Evolutionary conservation across 371 early-diverging fungal genomes (phyloP), one percentile per base, ranked within the genome.

Genomic region (Syncephalastrum monosporum): DNA sequence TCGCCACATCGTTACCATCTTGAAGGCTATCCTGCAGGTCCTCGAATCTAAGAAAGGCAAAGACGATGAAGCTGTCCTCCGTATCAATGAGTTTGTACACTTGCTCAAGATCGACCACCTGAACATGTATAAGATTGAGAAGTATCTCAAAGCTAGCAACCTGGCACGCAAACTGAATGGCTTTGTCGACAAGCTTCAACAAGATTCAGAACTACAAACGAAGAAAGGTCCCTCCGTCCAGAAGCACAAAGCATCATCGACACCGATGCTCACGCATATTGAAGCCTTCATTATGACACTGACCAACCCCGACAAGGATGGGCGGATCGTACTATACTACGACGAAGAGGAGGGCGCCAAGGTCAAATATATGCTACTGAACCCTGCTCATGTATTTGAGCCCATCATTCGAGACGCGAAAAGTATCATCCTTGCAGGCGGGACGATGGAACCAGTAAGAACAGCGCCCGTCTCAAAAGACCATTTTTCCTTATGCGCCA

Each of bases 391-490:
- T 47, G 82, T 83, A 10, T 97, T 99, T 64, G 72, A 79, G 56
- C 86, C 84, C 4, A 73, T 97, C 29, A 86, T 94, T 1, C 72
- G 83, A 16, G 89, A 94, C 50, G 92, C 96, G 0, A 77, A 86
- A 57, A 83, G 92, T 42, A 81, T 98, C 0, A 71, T 99, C 7
- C 69, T 99, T 25, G 94, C 98, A 0, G 98, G 99, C 55, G 99
- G 99, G 19, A 97, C 99, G 0, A 93, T 99, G 94, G 89, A 90
- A 58, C 98, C 98, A 1, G 88, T 92, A 62, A 65, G 77, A 23
- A 49, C 25, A 49, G 5, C 4, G 13, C 1, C 21, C 8, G 24
- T 53, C 4, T 15, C 23, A 12, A 17, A 23, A 43, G 15, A 47
- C 41, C 19, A 1, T n/a, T 19, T 29, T 12, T 16, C 21, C 38